phyloP scores from a whole-genome alignment of 805 yeast species.

The Ogataea ramenticola region DNA sequence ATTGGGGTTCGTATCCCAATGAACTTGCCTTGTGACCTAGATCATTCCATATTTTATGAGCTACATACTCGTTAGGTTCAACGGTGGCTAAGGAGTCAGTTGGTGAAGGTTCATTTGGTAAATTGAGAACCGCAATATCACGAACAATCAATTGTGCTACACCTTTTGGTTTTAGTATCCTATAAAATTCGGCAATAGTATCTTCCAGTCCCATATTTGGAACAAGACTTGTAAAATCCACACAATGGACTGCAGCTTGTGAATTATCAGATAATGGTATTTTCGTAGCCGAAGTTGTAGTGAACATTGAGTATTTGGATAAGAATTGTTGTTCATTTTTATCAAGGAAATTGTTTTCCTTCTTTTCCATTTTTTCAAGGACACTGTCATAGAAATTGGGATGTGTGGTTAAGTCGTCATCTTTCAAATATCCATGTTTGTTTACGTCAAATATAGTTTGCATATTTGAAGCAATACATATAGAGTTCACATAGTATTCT shows the following conservation, averaged over 20 bases:
- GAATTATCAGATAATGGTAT: constrained; percentile 21
- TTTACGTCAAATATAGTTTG: constrained; percentile 17
- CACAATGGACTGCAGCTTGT: constrained; percentile 21
- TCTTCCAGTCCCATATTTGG: constrained; percentile 11
- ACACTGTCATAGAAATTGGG: constrained; percentile 17
- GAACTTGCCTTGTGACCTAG: constrained; percentile 10
- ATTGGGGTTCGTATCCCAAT: constrained; percentile 10
- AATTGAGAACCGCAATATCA: constrained; percentile 15
- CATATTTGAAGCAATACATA: constrained; percentile 16
- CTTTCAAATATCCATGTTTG: constrained; percentile 15
- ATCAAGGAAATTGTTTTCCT: constrained; percentile 11
- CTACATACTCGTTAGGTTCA: constrained; percentile 11
- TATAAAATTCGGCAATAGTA: constrained; percentile 19
- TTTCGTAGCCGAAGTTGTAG: constrained; percentile 15
- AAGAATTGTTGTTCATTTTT: constrained; percentile 18
- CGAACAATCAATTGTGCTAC: constrained; percentile 20
- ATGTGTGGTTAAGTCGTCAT: constrained; percentile 6
- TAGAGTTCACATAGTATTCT: constrained; percentile 18
- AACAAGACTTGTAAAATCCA: constrained; percentile 18
- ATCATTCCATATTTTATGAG: constrained; percentile 15
- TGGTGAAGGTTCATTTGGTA: constrained; percentile 1
- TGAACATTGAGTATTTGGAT: constrained; percentile 24
- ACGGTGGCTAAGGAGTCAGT: too few relatives aligned
- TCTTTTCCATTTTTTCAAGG: constrained; percentile 4
- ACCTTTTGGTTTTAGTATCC: constrained; percentile 26